Base-by-base conservation (phyloP, 2,329 filamentous ascomycete genomes). In the Claviceps maximensis region DNA sequence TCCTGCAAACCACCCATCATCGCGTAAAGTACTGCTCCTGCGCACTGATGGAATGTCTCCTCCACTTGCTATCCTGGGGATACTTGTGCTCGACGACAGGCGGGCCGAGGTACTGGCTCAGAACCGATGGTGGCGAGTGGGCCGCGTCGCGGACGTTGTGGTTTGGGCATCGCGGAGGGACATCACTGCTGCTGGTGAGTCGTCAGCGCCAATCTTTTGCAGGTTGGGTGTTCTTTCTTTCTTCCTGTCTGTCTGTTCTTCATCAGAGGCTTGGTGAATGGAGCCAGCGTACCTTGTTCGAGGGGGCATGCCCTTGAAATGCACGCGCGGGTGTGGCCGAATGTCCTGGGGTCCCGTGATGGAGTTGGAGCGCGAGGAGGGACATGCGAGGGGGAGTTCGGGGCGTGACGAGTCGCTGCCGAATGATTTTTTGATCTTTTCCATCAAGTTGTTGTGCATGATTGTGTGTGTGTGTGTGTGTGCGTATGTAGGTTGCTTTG, bases 21-120 rank as follows among this genome's bases (percentile, higher is more conserved):
- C 56, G 54, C 50, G 63, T 31, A 12, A 60, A 60, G 25, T 64
- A 59, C n/a, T 59, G 57, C 59, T 66, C 64, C 56, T 66, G 64
- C n/a, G 64, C 61, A 54, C 63, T 66, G 1, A 59, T 48, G 25
- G 59, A 59, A 3, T 65, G 63, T 25, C 63, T 50, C 53, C 53
- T 58, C 19, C 59, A 62, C n/a, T 56, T 57, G 56, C 63, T 66
- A 21, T 66, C 63, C 3, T 65, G 48, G 0, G 64, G 63, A 10
- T 62, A 61, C n/a, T 63, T 58, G 41, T 66, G 64, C 59, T 63
- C 63, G 17, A 66, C 62, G 9, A 47, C 55, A 1, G 63, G 63
- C 13, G 59, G 57, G 19, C 63, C 64, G 3, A 64, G 48, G 3
- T 63, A 57, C 55, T 58, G 9, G 25, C 49, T 56, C 1, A 65